Evolutionary conservation across 2,329 filamentous ascomycete genomes (phyloP), one percentile per base, ranked within the genome.

Genomic region (Eurotiales sp.): DNA sequence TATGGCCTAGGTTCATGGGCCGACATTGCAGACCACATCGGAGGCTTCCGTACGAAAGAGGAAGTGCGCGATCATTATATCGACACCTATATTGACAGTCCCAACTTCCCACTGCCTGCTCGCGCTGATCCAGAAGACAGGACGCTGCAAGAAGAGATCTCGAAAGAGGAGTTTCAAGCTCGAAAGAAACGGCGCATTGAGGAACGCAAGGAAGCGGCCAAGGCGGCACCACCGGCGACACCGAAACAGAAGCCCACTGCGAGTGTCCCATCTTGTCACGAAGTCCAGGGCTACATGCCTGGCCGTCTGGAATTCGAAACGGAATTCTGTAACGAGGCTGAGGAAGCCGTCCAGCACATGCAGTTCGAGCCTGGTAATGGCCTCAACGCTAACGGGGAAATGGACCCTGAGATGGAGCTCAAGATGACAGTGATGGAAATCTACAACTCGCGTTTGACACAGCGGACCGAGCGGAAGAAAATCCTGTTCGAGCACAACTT

Each of bases 371-470:
- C 93, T 0, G 93, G 93, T 22, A 92, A 96, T 71, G 93, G 93
- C 52, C 78, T 95, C 59, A 95, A 96, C 63, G 85, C 87, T 1
- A 96, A 90, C 0, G 87, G 88, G 55, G 86, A 95, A 64, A 77
- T 95, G 52, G 93, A 99, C 61, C 90, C 93, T 0, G 93, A 99
- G 69, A 95, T 96, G 80, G 91, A 96, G 58, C 80, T 99, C 41
- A 99, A 99, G 77, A 84, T 97, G 73, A 96, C 90, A 0, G 90
- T 99, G 17, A 96, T 99, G 84, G 90, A 96, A 58, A 95, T 99
- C 46, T 99, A 99, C 77, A 99, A 99, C 65, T 86, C 87, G 52
- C 84, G 91, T 4, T 75, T 99, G 15, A 96, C 91, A 2, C 87
- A 91, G 52, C 85, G 93, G 59, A 92, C 92, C 6, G 92, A 97